phyloP scores from a whole-genome alignment of 305 asterid genomes.

The Solanum hybrid region DNA sequence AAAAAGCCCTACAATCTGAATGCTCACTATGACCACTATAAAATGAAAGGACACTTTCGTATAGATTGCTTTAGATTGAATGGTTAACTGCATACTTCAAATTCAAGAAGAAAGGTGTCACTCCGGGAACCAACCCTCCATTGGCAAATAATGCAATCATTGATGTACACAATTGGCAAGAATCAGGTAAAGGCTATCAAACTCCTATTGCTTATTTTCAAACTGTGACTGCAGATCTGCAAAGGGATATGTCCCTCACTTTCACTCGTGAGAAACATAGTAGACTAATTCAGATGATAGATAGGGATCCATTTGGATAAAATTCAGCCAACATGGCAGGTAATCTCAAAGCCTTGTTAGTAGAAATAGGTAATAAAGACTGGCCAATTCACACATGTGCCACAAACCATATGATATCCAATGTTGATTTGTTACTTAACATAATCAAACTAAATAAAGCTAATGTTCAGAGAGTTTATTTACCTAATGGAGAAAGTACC shows the following conservation, averaged over 20 bases:
- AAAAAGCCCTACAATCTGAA: background rate
- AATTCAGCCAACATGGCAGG: background rate
- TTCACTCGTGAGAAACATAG: background rate
- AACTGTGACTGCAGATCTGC: background rate
- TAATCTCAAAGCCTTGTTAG: background rate
- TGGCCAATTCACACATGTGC: background rate
- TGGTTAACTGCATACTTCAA: background rate
- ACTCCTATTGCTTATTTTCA: background rate
- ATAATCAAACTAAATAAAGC: background rate
- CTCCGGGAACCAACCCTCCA: background rate
- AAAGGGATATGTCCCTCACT: background rate
- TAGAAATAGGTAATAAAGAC: background rate
- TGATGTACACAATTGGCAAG: background rate
- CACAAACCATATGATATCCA: background rate
- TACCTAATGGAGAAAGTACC: background rate
- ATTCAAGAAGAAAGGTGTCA: background rate
- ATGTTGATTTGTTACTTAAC: background rate
- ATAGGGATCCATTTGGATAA: background rate
- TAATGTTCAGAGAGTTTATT: background rate
- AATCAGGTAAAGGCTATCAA: background rate
- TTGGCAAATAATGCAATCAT: background rate
- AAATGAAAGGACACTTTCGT: background rate
- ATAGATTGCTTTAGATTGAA: background rate
- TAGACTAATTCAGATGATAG: background rate
- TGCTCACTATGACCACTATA: background rate